phyloP scores from a whole-genome alignment of 2,329 filamentous ascomycete species.

The Pseudogymnoascus sp. region DNA sequence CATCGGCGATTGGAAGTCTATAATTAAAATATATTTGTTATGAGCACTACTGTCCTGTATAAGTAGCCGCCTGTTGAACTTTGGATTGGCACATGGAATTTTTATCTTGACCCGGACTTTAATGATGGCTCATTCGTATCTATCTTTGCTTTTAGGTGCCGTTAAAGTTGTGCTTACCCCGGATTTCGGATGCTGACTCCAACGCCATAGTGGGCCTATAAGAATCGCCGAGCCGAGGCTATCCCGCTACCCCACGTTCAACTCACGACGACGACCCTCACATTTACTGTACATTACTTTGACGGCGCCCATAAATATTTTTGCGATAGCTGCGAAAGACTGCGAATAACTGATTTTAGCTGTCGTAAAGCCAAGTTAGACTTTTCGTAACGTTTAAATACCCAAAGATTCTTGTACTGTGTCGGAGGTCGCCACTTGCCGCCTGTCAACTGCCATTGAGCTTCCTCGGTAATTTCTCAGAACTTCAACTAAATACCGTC shows the following conservation, averaged over 20 bases:
- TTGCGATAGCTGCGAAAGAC: background rate
- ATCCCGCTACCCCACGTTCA: background rate
- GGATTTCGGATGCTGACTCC: background rate
- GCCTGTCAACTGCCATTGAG: slow-evolving; percentile 3
- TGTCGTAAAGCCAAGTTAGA: background rate
- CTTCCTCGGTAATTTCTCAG: background rate
- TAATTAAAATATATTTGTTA: background rate
- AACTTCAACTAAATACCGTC: background rate
- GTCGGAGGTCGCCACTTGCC: background rate
- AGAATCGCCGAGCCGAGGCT: slow-evolving; percentile 8
- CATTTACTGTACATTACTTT: background rate
- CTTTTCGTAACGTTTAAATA: background rate
- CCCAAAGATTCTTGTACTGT: background rate
- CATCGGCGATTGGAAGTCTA: background rate
- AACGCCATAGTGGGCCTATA: background rate
- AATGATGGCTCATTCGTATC: background rate
- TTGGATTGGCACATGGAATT: background rate
- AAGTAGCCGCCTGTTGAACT: background rate
- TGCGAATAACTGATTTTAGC: background rate
- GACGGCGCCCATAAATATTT: background rate
- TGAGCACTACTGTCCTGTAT: background rate
- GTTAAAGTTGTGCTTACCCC: background rate
- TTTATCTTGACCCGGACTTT: background rate
- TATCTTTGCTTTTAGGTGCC: background rate
- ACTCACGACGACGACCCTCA: background rate